Conservation (phyloP, 805 yeast species). For the Yarrowia sp. region DNA sequence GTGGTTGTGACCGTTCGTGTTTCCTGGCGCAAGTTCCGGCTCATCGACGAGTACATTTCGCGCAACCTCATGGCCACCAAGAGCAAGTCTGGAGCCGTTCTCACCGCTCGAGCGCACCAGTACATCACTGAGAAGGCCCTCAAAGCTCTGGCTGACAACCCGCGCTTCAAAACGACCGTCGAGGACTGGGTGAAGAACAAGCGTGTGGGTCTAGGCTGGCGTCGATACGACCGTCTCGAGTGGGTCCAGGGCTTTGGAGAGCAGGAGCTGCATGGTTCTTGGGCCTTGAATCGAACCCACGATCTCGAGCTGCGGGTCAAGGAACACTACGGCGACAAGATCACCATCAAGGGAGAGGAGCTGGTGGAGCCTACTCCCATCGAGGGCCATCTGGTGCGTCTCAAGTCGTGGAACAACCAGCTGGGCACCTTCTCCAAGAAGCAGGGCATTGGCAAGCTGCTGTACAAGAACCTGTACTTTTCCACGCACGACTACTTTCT, state of each 20-base stretch:
- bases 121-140: conserved; percentile 44
- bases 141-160: conserved; percentile 37
- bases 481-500: conserved; percentile 61
- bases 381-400: conserved; percentile 74
- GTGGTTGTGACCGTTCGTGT: conserved; percentile 47
- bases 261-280: conserved; percentile 45
- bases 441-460: conserved; percentile 41
- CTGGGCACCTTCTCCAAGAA: neutral
- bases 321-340: conserved; percentile 35
- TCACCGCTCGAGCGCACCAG: conserved; percentile 31
- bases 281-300: conserved; percentile 48
- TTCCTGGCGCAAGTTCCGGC: conserved; percentile 40
- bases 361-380: conserved; percentile 64
- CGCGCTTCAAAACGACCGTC: conserved; percentile 25
- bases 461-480: conserved; percentile 59
- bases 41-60: conserved; percentile 20
- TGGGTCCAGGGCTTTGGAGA: conserved; percentile 55
- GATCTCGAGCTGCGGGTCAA: conserved; percentile 58
- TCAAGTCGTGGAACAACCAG: conserved; percentile 52
- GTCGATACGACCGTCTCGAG: conserved; percentile 71
- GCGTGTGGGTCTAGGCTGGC: conserved; percentile 56
- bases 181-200: conserved; percentile 29
- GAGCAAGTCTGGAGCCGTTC: neutral
- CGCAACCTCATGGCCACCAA: neutral
- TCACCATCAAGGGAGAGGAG: conserved; percentile 31